These are phyloP conservation scores for Hygrophila difformis DNA, from an alignment of 257 asterid genomes.

Conservation along the genomic window DNA sequence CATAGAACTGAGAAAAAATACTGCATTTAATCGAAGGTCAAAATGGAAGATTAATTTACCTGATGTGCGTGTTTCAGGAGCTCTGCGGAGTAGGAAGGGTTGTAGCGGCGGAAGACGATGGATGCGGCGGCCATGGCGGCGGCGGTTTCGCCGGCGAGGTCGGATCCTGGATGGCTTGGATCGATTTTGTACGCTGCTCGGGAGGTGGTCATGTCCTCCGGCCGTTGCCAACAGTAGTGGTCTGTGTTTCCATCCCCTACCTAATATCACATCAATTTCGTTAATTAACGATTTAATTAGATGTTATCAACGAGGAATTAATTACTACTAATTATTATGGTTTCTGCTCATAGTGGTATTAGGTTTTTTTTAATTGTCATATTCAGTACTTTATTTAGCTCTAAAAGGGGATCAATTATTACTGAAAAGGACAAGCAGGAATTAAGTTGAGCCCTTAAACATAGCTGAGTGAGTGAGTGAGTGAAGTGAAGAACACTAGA, in stretches of 20 bases:
- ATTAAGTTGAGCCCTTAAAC: constrained; percentile 1
- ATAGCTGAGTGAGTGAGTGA: not conserved
- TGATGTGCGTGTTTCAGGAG: constrained; percentile 39
- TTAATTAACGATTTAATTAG: not conserved
- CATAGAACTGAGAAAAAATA: not conserved
- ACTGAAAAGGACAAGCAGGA: constrained; percentile 12
- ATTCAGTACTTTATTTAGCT: constrained; percentile 6
- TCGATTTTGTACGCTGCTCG: constrained; percentile 40
- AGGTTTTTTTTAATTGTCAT: constrained; percentile 5
- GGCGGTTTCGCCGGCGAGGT: constrained; percentile 55
- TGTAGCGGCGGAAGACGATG: constrained; percentile 26
- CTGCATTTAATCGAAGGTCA: not conserved
- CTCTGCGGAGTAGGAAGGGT: constrained; percentile 34
- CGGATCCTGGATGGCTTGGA: constrained; percentile 42
- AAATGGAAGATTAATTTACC: constrained; percentile 16
- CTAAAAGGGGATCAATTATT: constrained; percentile 7
- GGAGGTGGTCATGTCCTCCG: constrained; percentile 55
- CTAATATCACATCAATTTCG: constrained; percentile 24
- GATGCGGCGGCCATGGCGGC: constrained; percentile 61
- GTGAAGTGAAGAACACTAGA: not conserved
- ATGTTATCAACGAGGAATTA: not conserved
- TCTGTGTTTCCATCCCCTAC: constrained; percentile 52
- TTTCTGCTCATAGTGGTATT: not conserved
- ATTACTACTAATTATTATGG: not conserved
- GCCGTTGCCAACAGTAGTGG: constrained; percentile 59